Base-by-base conservation (phyloP, 2,329 filamentous ascomycete species). In the Aspergillus brunneoviolaceus region DNA sequence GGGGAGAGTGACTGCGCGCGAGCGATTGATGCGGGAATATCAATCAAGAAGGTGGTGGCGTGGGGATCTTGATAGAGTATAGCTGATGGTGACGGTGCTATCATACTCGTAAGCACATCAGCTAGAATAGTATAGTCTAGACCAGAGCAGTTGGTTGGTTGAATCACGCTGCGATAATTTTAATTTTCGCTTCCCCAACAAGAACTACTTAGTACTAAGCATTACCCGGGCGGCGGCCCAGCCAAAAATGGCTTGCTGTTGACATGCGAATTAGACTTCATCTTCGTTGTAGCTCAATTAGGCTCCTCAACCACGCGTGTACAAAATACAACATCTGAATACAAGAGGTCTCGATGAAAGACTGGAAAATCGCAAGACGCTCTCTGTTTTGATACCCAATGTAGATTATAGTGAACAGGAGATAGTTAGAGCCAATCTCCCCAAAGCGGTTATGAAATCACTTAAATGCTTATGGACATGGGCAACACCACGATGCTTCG, bases 1-100 rank as follows among this genome's bases (percentile, higher is more conserved):
- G 63, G 52, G 21, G 61, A 61, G 49, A 72, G 70, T 21, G 73
- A 74, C 71, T 88, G 86, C 5, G 82, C 84, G 6, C 76, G 66
- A 19, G 79, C 76, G 58, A 88, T 86, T 1, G 86, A 87, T 5
- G 69, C 70, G 2, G 86, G 85, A 10, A 87, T 82, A 66, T 88
- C 86, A 31, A 88, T 66, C 21, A 88, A 71, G 16, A 80, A 80
- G 33, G 83, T 67, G 5, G 79, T 80, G 7, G 71, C 60, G 4
- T 75, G 67, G 1, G 67, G 54, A 61, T 82, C 84, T 60, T 82
- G 78, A 69, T 83, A 86, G 49, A 88, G 74, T 45, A 87, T 80
- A 14, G 75, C 65, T 19, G 72, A 67, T 12, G 57, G 42, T 19
- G 72, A 67, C 10, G 57, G 35, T 42, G 60, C 29, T 49, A 51